Evolutionary conservation across 2,329 filamentous ascomycete species (phyloP).

Genomic region (Podosphaera aphanis): DNA sequence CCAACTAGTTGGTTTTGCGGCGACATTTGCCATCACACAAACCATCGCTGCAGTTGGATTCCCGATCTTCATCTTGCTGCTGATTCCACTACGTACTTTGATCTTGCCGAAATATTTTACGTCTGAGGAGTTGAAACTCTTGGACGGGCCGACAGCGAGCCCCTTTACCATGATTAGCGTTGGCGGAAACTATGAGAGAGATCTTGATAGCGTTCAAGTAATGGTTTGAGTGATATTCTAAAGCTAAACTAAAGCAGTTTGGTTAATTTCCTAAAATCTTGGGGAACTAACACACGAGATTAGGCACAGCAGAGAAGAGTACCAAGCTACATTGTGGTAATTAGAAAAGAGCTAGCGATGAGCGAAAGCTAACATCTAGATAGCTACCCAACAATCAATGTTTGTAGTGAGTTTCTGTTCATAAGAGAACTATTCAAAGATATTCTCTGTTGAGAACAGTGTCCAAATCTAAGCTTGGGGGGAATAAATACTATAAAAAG

Average conservation of each 20-base stretch:
- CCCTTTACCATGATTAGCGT: slow-evolving; percentile 16
- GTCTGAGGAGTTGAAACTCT: slow-evolving; percentile 9
- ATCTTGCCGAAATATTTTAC: slow-evolving; percentile 20
- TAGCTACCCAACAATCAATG: not conserved
- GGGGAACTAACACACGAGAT: not conserved
- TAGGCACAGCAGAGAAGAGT: not conserved
- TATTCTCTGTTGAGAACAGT: not conserved
- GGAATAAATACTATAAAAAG: not conserved
- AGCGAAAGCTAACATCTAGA: not conserved
- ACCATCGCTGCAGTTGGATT: slow-evolving; percentile 67
- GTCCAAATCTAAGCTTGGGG: not conserved
- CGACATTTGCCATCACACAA: slow-evolving; percentile 64
- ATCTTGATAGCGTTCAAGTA: not conserved
- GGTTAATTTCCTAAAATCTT: not conserved
- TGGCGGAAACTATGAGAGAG: slow-evolving; percentile 10
- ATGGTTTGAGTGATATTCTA: not conserved
- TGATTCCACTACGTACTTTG: slow-evolving; percentile 11
- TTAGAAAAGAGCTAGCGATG: not conserved
- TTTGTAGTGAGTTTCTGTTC: no score
- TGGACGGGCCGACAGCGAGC: slow-evolving; percentile 47
- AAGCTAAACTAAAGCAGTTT: not conserved
- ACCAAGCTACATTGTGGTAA: not conserved
- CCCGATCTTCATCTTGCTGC: slow-evolving; percentile 21
- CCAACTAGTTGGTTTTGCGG: slow-evolving; percentile 47
- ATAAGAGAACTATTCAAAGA: not conserved